Conservation (phyloP, 1,284 basidiomycete species). For the Rhodotorula sp. region DNA sequence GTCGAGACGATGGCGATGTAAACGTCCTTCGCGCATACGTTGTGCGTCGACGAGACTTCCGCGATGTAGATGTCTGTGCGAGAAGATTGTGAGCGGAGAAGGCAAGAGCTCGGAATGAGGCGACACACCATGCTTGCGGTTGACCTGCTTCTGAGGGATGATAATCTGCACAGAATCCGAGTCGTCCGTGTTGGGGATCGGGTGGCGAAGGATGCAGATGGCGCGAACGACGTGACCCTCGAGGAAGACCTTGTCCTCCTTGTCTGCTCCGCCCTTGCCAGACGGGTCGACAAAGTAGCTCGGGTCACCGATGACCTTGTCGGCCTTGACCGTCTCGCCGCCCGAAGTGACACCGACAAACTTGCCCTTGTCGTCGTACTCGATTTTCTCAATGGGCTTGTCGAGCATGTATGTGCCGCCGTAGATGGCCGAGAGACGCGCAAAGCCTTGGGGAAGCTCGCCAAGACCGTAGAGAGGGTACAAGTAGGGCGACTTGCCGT, state of each 20-base stretch:
- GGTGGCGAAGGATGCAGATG: slow-evolving; percentile 97
- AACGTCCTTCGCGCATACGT: slow-evolving; percentile 91
- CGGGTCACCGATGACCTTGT: slow-evolving; percentile 96
- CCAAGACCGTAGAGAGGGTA: slow-evolving; percentile 99
- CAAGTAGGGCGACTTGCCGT: slow-evolving; percentile 99
- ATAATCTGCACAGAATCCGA: slow-evolving; percentile 94
- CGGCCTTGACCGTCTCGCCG: slow-evolving; percentile 92
- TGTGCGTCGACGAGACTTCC: slow-evolving; percentile 93
- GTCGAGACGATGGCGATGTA: slow-evolving; percentile 98
- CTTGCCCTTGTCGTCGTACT: slow-evolving; percentile 79
- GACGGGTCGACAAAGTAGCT: slow-evolving; percentile 81
- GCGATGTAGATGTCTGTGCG: slow-evolving; percentile 93
- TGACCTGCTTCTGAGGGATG: slow-evolving; percentile 98
- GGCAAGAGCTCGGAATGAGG: not conserved
- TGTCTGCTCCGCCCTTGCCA: slow-evolving; percentile 50
- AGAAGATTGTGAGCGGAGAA: not conserved
- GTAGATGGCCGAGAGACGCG: slow-evolving; percentile 96
- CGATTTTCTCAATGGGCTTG: slow-evolving; percentile 89
- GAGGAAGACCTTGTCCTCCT: slow-evolving; percentile 74
- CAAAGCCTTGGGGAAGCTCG: slow-evolving; percentile 98
- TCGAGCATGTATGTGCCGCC: slow-evolving; percentile 99
- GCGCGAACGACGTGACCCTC: slow-evolving; percentile 93
- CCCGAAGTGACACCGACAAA: slow-evolving; percentile 90
- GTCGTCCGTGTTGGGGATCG: slow-evolving; percentile 96
- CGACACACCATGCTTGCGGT: slow-evolving; percentile 79